phyloP scores from a whole-genome alignment of 306 rosid genomes.

The Astragalus glycyphyllos region DNA sequence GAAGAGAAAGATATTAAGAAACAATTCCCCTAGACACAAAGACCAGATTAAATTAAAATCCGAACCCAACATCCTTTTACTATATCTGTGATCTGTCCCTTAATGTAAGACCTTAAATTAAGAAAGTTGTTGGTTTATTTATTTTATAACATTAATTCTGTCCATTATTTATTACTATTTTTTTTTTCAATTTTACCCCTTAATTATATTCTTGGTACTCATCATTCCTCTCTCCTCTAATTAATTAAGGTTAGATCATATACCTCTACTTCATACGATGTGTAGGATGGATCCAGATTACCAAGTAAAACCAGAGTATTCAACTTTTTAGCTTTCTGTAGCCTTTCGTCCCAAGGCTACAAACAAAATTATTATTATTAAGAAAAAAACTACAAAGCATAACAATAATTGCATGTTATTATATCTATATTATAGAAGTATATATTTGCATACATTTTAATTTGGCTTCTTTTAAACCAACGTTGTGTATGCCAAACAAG shows the following conservation, averaged over 20 bases:
- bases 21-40: conserved; percentile 1
- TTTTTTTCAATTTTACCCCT: too few relatives aligned
- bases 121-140: too few relatives aligned
- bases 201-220: too few relatives aligned
- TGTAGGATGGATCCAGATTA: conserved; percentile 66
- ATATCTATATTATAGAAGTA: too few relatives aligned
- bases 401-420: background rate
- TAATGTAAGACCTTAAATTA: too few relatives aligned
- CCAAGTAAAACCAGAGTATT: conserved; percentile 56
- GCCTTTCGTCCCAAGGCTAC: conserved; percentile 64
- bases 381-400: background rate
- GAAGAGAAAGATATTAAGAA: conserved; percentile 21
- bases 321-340: conserved; percentile 54
- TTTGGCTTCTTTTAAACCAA: background rate
- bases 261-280: conserved; percentile 69
- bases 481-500: conserved; percentile 3
- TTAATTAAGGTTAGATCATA: too few relatives aligned
- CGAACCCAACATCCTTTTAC: background rate
- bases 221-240: too few relatives aligned
- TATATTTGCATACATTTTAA: too few relatives aligned
- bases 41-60: background rate
- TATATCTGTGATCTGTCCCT: too few relatives aligned
- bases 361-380: conserved; percentile 17
- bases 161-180: too few relatives aligned
- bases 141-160: too few relatives aligned